Evolutionary conservation across 192 early-diverging fungal species (phyloP).

Genomic region (Gaertneriomyces semiglobifer): DNA sequence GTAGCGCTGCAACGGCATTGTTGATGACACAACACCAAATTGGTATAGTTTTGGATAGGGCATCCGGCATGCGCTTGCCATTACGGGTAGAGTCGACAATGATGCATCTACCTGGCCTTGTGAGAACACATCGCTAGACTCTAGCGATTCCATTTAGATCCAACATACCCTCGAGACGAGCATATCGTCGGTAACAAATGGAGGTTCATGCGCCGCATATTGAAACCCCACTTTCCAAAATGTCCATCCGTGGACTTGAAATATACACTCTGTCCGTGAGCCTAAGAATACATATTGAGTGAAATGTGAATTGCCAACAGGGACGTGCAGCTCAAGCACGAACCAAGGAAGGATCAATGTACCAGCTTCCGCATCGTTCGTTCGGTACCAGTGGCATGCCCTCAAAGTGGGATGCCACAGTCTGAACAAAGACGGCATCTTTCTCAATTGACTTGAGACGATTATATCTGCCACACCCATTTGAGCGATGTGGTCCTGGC

Average conservation of each 20-base stretch:
- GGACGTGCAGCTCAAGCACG: not conserved
- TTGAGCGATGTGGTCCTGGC: conserved; percentile 2
- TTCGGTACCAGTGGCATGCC: conserved; percentile 68
- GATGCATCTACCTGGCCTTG: conserved; percentile 54
- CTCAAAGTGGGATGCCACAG: conserved; percentile 53
- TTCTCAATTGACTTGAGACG: conserved; percentile 72
- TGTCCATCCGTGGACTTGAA: conserved; percentile 97
- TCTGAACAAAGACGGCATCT: conserved; percentile 69
- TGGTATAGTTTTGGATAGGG: conserved; percentile 79
- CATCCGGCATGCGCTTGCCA: conserved; percentile 83
- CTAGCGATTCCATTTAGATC: too few species aligned
- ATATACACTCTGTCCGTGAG: conserved; percentile 62
- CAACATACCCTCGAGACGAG: conserved; percentile 52
- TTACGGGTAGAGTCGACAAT: conserved; percentile 85
- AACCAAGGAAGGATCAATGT: conserved; percentile 64
- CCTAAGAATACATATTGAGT: conserved; percentile 13
- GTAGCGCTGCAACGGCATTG: conserved; percentile 28
- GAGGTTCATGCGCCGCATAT: conserved; percentile 72
- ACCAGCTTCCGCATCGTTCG: conserved; percentile 87
- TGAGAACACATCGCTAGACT: too few species aligned
- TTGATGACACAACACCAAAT: conserved; percentile 88
- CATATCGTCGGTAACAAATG: conserved; percentile 63
- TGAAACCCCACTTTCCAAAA: conserved; percentile 79
- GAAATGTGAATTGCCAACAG: not conserved
- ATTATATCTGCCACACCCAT: conserved; percentile 54